Percentiles rank a stretch among this genome's conserved stretches.
phyloP scores from a whole-genome alignment of 352 stramenopile genomes.

The Phytophthora tubulina region DNA sequence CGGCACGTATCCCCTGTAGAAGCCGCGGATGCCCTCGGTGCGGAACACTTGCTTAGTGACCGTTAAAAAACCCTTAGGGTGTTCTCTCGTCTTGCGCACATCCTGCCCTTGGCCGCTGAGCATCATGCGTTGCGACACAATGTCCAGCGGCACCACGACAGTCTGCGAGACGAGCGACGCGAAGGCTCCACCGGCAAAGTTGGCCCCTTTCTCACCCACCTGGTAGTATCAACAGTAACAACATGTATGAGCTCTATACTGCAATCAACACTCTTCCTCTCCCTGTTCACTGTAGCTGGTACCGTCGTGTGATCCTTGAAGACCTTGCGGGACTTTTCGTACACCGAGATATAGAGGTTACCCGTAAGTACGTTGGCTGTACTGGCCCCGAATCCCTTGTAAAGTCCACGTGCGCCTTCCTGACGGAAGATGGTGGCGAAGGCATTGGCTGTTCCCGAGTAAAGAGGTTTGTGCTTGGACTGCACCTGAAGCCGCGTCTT shows the following conservation, averaged over 20 bases:
- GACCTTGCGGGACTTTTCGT: slow-evolving; percentile 84
- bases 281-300: not conserved
- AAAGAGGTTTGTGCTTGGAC: slow-evolving; percentile 71
- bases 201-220: slow-evolving; percentile 70
- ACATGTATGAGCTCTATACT: slow-evolving; percentile 6
- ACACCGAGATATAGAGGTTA: slow-evolving; percentile 92
- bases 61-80: slow-evolving; percentile 61
- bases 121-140: slow-evolving; percentile 93
- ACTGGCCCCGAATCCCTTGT: slow-evolving; percentile 91
- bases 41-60: slow-evolving; percentile 76
- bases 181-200: slow-evolving; percentile 80
- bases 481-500: slow-evolving; percentile 92
- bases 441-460: slow-evolving; percentile 84
- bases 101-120: slow-evolving; percentile 80
- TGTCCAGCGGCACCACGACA: slow-evolving; percentile 88
- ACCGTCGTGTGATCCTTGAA: slow-evolving; percentile 69
- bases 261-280: not conserved
- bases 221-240: slow-evolving; percentile 15
- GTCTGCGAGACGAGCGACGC: slow-evolving; percentile 89
- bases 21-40: slow-evolving; percentile 73
- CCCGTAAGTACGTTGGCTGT: slow-evolving; percentile 87
- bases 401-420: slow-evolving; percentile 81
- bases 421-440: slow-evolving; percentile 86
- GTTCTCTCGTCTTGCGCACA: slow-evolving; percentile 66
- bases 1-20: slow-evolving; percentile 87